Base-by-base conservation (phyloP, 2,329 filamentous ascomycete species). In the Podosphaera aphanis region DNA sequence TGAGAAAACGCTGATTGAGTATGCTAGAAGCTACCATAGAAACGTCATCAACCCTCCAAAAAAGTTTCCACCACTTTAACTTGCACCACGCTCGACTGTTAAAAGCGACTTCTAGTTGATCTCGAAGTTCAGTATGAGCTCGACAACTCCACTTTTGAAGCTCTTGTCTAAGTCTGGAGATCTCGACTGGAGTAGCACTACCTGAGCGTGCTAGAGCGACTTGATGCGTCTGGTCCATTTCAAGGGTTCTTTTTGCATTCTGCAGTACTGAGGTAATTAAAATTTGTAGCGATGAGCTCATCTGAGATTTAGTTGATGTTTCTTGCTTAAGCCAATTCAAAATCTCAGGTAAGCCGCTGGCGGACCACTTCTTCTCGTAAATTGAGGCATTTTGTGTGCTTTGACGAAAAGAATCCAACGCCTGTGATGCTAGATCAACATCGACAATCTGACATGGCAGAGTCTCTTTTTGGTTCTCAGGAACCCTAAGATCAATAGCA, bases 1-100 rank as follows among this genome's bases (percentile, higher is more conserved):
- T 72, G 2, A 98, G 69, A 65, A 92, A 95, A 5, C 73, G 69
- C 51, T 77, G 76, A 49, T 73, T 71, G 2, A 94, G 66, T 49
- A 94, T 79, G 53, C 90, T 81, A 1, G 76, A 74, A 2, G 81
- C 77, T 46, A 93, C 76, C 70, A 88, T 80, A 2, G 76, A 74
- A 10, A 94, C 83, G 55, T 94, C 88, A 57, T 95, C 88, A 20
- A 90, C 85, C 18, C 84, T 76, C 85, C 85, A 93, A 58, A 93
- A 85, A 0, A 95, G 70, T 60, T 93, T 93, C 80, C 84, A 94
- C 86, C 88, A 95, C 15, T 77, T 71, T 3, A 93, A 66, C 50
- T 81, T 79, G 21, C 74, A 72, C 88, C 88, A 94, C 35, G 76
- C 69, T 16, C 65, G 69, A n/a, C 81, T 76, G 0, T 71, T 66